Base-by-base conservation (phyloP, 768 basidiomycete genomes). In the Arthromyces matolae region DNA sequence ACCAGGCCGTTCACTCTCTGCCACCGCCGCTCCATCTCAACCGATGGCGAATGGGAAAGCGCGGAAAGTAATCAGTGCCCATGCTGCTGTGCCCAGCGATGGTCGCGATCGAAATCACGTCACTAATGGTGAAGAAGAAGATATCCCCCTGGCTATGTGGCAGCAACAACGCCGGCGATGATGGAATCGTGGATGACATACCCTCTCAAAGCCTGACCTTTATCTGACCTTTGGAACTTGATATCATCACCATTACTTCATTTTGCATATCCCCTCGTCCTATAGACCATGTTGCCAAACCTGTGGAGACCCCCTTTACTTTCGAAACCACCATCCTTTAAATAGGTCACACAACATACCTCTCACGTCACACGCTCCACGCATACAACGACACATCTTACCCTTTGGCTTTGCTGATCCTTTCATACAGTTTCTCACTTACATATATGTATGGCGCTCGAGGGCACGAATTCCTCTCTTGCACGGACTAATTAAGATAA, bases 81-180 rank as follows among this genome's bases (percentile, higher is more conserved):
- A 83, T 61, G 85, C 83, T 14, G 70, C 77, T 8, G 52, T 68
- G 16, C 61, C 73, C 23, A 68, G 70, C 42, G 71, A 76, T 43
- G 63, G 66, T n/a, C 59, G 55, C 29, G 60, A 58, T 40, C 25
- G 39, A 13, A 58, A 56, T 38, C 66, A 60, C 10, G 42, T 27
- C 1, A 23, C 24, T 16, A 67, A 56, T 33, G 70, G 69, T 22
- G 86, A 88, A 59, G 88, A 90, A 59, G 89, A 91, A 60, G 89
- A 91, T 60, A 69, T 89, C 31, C 89, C 89, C 16, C 70, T 92
- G 39, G 87, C 89, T 16, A 64, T 88, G 47, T 89, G 81, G 75
- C 86, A 89, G 64, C 86, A 85, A 59, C 86, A 84, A 60, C 82
- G 79, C 56, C 73, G 81, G 59, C 73, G 74, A 61, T 80, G 66